Percentiles rank a stretch among this genome's conserved stretches.
Conservation (phyloP, 768 basidiomycete genomes). For the Tephrocybe sp. region DNA sequence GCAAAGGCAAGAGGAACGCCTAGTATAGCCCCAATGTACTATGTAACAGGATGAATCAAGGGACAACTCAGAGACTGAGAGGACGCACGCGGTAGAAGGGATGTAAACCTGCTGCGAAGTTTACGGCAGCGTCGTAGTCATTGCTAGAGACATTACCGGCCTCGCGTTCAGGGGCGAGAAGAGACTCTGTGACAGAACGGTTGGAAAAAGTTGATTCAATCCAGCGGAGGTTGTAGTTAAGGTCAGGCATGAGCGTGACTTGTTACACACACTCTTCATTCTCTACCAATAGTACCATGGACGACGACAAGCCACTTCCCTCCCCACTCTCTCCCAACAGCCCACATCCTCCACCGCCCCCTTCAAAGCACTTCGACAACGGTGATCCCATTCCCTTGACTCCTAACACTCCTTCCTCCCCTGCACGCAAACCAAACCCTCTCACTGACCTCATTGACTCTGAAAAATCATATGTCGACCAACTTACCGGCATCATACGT, state of each 20-base stretch:
- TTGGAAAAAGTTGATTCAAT: conserved; percentile 42
- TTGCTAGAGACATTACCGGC: conserved; percentile 44
- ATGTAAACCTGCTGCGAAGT: conserved; percentile 50
- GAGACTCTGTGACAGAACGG: conserved; percentile 36
- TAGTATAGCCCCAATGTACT: conserved; percentile 14
- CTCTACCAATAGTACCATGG: conserved; percentile 13
- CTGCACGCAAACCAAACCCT: conserved; percentile 65
- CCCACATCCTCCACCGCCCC: conserved; percentile 8
- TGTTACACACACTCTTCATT: not conserved
- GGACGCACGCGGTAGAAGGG: conserved; percentile 36
- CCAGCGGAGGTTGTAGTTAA: conserved; percentile 33
- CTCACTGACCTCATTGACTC: conserved; percentile 91
- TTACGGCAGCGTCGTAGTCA: conserved; percentile 55
- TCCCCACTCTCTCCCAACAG: not conserved
- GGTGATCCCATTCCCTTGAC: conserved; percentile 23
- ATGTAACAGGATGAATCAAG: not conserved
- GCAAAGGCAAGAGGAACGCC: conserved; percentile 15
- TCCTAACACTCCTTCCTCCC: conserved; percentile 33
- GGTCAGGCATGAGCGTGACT: not conserved
- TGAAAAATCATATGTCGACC: conserved; percentile 89
- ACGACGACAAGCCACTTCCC: conserved; percentile 4
- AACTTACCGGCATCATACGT: conserved; percentile 86
- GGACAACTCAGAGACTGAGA: not conserved
- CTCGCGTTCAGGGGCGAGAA: conserved; percentile 52
- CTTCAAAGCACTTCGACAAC: conserved; percentile 3